Percentiles rank a stretch among this genome's conserved stretches.
These are phyloP conservation scores for Boletus subcaerulescens DNA, from an alignment of 768 basidiomycete genomes.

Conservation along the genomic window DNA sequence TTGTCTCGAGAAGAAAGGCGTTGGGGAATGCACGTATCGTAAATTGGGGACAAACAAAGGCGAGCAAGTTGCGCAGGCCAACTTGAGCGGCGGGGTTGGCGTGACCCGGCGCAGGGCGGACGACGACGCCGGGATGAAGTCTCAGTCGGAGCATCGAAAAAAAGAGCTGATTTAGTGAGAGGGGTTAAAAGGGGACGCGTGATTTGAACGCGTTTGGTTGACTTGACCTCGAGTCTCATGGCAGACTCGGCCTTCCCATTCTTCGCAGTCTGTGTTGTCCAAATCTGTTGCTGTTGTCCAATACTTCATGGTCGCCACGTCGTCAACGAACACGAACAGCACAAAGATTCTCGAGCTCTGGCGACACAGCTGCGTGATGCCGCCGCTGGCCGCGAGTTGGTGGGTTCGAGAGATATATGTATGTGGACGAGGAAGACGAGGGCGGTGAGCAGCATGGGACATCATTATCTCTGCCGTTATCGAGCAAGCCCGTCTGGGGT, in stretches of 20 bases:
- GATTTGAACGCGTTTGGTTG: conserved; percentile 24
- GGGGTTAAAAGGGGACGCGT: conserved; percentile 11
- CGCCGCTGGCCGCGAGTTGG: conserved; percentile 62
- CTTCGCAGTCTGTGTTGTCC: conserved; percentile 69
- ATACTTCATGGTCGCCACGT: conserved; percentile 69
- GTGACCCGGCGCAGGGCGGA: conserved; percentile 13
- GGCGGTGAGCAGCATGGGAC: conserved; percentile 90
- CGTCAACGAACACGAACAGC: conserved; percentile 78
- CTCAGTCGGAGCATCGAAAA: too few relatives aligned
- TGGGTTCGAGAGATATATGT: conserved; percentile 63
- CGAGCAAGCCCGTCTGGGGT: conserved; percentile 83
- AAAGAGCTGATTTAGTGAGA: too few relatives aligned
- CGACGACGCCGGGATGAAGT: background rate
- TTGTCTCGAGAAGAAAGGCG: conserved; percentile 9
- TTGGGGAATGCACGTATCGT: conserved; percentile 24
- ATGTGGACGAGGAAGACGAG: conserved; percentile 87
- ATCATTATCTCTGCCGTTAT: conserved; percentile 83
- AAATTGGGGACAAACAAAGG: conserved; percentile 19
- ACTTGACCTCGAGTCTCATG: conserved; percentile 14
- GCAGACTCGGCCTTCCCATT: conserved; percentile 55
- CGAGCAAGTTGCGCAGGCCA: conserved; percentile 12
- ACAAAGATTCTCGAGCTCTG: conserved; percentile 86
- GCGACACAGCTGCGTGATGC: conserved; percentile 75
- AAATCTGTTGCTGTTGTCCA: conserved; percentile 71
- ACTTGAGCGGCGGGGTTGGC: conserved; percentile 17